Evolutionary conservation across 2,329 filamentous ascomycete genomes (phyloP).

Genomic region (Stachybotrys elegans): DNA sequence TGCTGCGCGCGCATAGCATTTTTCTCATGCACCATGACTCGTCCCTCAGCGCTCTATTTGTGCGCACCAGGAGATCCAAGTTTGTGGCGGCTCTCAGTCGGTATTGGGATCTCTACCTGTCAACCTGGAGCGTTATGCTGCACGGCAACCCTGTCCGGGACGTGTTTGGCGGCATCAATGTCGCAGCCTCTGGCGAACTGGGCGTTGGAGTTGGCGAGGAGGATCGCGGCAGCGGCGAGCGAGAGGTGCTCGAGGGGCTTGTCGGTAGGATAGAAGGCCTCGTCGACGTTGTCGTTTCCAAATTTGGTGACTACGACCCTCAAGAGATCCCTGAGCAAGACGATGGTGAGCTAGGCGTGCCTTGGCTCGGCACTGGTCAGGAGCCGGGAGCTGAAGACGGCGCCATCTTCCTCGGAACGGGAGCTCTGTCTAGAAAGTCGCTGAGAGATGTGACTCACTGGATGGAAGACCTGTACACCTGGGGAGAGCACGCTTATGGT

Average conservation of each 20-base stretch:
- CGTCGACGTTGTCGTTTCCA: conserved; percentile 80
- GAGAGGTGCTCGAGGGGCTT: conserved; percentile 89
- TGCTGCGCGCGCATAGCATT: conserved; percentile 73
- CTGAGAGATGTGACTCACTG: conserved; percentile 72
- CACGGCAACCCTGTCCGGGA: conserved; percentile 82
- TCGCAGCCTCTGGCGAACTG: conserved; percentile 85
- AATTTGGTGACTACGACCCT: conserved; percentile 59
- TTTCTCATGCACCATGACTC: conserved; percentile 86
- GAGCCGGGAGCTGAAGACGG: conserved; percentile 71
- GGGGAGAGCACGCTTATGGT: conserved; percentile 81
- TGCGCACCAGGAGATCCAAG: conserved; percentile 55
- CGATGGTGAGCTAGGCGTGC: not conserved
- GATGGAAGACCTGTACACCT: conserved; percentile 83
- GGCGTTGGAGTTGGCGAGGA: conserved; percentile 94
- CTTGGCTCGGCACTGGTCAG: conserved; percentile 70
- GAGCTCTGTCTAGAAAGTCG: conserved; percentile 65
- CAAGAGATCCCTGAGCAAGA: conserved; percentile 18
- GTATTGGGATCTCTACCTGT: conserved; percentile 71
- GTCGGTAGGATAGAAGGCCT: conserved; percentile 75
- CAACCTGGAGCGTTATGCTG: conserved; percentile 83
- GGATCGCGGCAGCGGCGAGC: conserved; percentile 87
- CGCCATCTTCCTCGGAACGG: conserved; percentile 78
- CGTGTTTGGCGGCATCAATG: conserved; percentile 77
- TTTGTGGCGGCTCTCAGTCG: conserved; percentile 70
- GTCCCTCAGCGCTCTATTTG: conserved; percentile 66